Evolutionary conservation across 805 yeast species (phyloP).

Genomic region (Wickerhamiella australiensis): DNA sequence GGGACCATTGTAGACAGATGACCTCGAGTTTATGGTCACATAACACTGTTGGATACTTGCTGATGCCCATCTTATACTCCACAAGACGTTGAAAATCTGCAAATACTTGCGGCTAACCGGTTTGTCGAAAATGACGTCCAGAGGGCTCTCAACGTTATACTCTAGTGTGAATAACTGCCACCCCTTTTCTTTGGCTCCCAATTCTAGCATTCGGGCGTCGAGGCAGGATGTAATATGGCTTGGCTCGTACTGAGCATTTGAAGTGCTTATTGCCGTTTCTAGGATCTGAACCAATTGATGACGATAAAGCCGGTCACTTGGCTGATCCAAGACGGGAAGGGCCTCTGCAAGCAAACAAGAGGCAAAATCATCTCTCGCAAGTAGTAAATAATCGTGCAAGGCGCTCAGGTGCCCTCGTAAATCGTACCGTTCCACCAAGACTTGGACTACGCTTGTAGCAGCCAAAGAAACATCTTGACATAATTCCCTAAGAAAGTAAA

Average conservation of each 20-base stretch:
- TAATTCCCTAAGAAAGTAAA: constrained; percentile 47
- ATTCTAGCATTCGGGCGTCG: constrained; percentile 71
- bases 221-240: constrained; percentile 39
- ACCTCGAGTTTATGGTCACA: constrained; percentile 26
- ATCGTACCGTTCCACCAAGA: constrained; percentile 41
- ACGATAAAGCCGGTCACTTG: constrained; percentile 52
- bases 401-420: constrained; percentile 45
- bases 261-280: constrained; percentile 44
- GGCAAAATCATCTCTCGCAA: constrained; percentile 75
- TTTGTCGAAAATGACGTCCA: constrained; percentile 44
- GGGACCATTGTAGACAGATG: constrained; percentile 7
- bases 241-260: constrained; percentile 27
- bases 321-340: constrained; percentile 39
- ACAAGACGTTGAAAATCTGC: constrained; percentile 70
- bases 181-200: constrained; percentile 52
- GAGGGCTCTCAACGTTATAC: constrained; percentile 41
- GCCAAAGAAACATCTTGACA: constrained; percentile 31
- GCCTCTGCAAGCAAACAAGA: constrained; percentile 50
- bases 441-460: constrained; percentile 23
- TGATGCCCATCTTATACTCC: constrained; percentile 60
- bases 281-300: constrained; percentile 54
- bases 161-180: constrained; percentile 92
- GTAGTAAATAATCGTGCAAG: constrained; percentile 53
- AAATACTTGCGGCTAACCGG: constrained; percentile 43
- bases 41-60: constrained; percentile 40